Evolutionary conservation across 441 rosid genomes (phyloP), one percentile per base, ranked within the genome.

Genomic region (Hura crepitans): DNA sequence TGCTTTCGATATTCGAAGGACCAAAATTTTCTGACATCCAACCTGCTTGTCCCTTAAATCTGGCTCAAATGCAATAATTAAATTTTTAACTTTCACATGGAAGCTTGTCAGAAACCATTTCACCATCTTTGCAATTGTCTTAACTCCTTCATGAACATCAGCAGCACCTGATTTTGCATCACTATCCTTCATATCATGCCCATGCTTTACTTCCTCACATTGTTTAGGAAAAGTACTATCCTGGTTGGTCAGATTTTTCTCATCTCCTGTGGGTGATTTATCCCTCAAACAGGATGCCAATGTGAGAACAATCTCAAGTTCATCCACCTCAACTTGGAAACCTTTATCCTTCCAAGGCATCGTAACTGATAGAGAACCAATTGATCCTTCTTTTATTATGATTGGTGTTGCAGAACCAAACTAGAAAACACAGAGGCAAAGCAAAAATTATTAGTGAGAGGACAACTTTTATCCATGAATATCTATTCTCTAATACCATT

Each of bases 91-190:
- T 75, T 84, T 90, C 64, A 91, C 79, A 79, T 87, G 84, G 81
- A 93, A 96, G 74, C 97, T 93, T 25, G 94, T 81, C 66, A 96
- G 83, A 76, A 96, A 81, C 98, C 93, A 89, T 71, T 89, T 96
- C 37, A 96, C 97, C 86, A 96, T 87, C 87, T 89, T 93, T 2
- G 98, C 99, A 79, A 96, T 91, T n/a, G 91, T 84, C 84, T 93
- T 96, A 46, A 96, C 99, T 42, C 99, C 99, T 82, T 96, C 97
- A 74, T 96, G 99, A 72, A 96, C 89, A 88, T 89, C 91, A 57
- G 74, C 75, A 45, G 83, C 73, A 27, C 82, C 72, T 72, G 89
- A 77, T 58, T 80, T 85, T 62, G 74, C 77, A 57, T 74, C 66
- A 72, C 66, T 78, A 35, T 72, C 89, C 30, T 55, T 65, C 75